phyloP scores from a whole-genome alignment of 2,329 filamentous ascomycete genomes.

The Tolypocladium sp. region DNA sequence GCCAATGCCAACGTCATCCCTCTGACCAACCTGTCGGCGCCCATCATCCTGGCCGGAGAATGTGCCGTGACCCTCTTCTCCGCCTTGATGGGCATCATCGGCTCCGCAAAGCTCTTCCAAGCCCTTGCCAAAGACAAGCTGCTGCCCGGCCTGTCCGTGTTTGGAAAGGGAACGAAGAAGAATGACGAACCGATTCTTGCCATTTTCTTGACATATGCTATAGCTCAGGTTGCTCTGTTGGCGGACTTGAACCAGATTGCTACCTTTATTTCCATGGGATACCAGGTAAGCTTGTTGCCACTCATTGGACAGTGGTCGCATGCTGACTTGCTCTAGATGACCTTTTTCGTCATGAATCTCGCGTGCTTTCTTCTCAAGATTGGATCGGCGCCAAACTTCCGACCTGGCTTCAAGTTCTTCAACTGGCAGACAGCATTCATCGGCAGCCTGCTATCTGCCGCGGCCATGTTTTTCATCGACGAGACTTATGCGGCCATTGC shows the following conservation, averaged over 20 bases:
- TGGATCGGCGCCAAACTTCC: slow-evolving; percentile 79
- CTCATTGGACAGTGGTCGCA: neutral
- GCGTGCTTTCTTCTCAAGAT: slow-evolving; percentile 83
- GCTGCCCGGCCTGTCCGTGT: slow-evolving; percentile 64
- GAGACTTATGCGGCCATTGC: slow-evolving; percentile 70
- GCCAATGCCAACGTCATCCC: slow-evolving; percentile 72
- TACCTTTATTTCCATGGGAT: slow-evolving; percentile 84
- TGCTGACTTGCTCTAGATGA: slow-evolving; percentile 51
- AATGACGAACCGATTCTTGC: slow-evolving; percentile 69
- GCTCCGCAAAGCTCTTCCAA: slow-evolving; percentile 75
- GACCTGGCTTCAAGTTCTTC: slow-evolving; percentile 83
- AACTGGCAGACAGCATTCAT: slow-evolving; percentile 72
- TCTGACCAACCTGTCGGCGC: slow-evolving; percentile 66
- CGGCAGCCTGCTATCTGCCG: slow-evolving; percentile 66
- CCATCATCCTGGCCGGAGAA: slow-evolving; percentile 70
- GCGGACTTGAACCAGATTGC: slow-evolving; percentile 83
- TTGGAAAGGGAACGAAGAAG: slow-evolving; percentile 63
- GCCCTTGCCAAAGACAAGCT: slow-evolving; percentile 72
- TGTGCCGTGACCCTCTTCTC: slow-evolving; percentile 79
- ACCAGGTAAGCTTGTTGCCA: slow-evolving; percentile 44
- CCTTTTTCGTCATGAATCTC: slow-evolving; percentile 80
- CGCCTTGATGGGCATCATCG: slow-evolving; percentile 78
- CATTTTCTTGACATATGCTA: slow-evolving; percentile 64
- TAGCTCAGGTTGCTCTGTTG: slow-evolving; percentile 72
- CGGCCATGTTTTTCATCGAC: slow-evolving; percentile 86